phyloP scores from a whole-genome alignment of 768 basidiomycete species.

The Strobilomyces confusus region DNA sequence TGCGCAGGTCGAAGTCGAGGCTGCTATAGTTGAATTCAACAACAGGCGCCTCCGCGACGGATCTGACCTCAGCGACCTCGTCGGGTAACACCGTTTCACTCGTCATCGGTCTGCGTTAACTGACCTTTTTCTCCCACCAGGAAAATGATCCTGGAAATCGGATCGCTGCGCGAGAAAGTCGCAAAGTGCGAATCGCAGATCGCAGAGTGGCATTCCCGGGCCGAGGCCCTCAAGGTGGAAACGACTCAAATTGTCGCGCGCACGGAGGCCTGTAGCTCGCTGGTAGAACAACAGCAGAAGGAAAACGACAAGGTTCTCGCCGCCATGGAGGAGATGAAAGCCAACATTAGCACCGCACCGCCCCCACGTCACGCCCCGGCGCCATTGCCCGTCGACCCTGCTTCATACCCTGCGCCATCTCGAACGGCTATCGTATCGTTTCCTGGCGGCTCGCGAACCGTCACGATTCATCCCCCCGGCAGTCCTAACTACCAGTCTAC shows the following conservation, averaged over 20 bases:
- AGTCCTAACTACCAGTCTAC: slow-evolving; percentile 11
- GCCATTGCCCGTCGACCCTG: background rate
- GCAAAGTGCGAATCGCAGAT: slow-evolving; percentile 10
- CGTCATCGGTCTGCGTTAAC: background rate
- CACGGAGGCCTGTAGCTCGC: slow-evolving; percentile 6
- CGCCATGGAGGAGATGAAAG: background rate
- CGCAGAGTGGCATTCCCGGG: background rate
- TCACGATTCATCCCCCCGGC: slow-evolving; percentile 21
- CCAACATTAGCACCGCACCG: background rate
- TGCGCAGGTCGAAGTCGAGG: slow-evolving; percentile 9
- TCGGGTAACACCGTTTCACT: slow-evolving; percentile 6
- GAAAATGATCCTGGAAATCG: slow-evolving; percentile 7
- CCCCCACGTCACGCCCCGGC: background rate
- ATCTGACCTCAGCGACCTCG: background rate
- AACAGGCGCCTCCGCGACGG: background rate
- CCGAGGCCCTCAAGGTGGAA: slow-evolving; percentile 5
- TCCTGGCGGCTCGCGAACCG: slow-evolving; percentile 20
- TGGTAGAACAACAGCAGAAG: slow-evolving; percentile 7
- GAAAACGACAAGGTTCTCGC: slow-evolving; percentile 2
- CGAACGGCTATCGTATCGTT: slow-evolving; percentile 12
- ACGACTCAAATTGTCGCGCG: background rate
- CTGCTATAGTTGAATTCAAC: slow-evolving; percentile 10
- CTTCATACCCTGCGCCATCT: background rate
- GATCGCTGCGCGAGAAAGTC: slow-evolving; percentile 3
- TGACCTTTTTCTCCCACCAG: slow-evolving; percentile 6